Base-by-base conservation (phyloP, 345 rosid genomes). In the Hevea brasiliensis region DNA sequence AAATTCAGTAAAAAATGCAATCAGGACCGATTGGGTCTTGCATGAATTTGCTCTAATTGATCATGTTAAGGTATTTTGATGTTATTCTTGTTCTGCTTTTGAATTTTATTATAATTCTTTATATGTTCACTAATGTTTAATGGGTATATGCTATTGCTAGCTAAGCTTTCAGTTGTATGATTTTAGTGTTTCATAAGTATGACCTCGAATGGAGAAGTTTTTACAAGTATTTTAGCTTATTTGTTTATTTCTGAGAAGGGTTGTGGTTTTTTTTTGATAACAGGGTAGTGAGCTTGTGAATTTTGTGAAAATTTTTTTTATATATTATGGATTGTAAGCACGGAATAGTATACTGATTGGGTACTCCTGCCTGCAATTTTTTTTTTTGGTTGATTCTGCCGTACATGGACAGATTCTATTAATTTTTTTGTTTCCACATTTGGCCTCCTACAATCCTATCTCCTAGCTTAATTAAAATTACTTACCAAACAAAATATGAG, bases 11-110 rank as follows among this genome's bases (percentile, higher is more conserved):
- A 68, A 71, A 66, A 59, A 11, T 61, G 83, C 82, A 1, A 74
- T 77, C 12, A 77, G 76, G 78, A 84, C 89, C 17, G 75, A 79
- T 1, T 87, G 91, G 88, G 54, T 83, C 10, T 61, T 89, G 83
- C 70, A 83, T 20, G 88, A 85, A 74, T 89, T 84, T 71, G 80
- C 86, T 3, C 83, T 82, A 20, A 68, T 71, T 53, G 78, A 76
- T 47, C 83, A 71, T 67, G 48, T 58, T 23, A 50, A 81, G 92
- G 92, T 88, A 77, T 37, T 54, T 41, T 37, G 13, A 35, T 40
- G 42, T 72, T 65, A 57, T 20, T 32, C 14, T 18, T 68, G 55
- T 27, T 44, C 9, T 32, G 13, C 24, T 37, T 54, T 41, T 53
- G n/a, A 60, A 32, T 60, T 61, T 41, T 26, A 37, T 61, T 61